Conservation (phyloP, 2,329 filamentous ascomycete species). For the Pseudohalonectria lignicola region DNA sequence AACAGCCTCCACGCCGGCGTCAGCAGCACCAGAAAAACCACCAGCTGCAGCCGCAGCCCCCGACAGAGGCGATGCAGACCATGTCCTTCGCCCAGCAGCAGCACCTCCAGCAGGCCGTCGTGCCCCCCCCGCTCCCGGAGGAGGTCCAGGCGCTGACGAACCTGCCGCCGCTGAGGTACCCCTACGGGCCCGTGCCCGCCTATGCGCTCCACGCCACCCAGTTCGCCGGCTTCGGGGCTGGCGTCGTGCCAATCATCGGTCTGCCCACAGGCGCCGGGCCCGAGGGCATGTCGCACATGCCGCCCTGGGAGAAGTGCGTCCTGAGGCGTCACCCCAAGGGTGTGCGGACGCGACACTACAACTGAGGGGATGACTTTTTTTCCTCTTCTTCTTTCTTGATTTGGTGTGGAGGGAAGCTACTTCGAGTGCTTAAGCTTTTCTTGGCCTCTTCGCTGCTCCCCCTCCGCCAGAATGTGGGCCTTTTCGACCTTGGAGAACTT, state of each 20-base stretch:
- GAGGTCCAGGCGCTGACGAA: background rate
- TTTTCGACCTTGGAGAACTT: too few relatives aligned
- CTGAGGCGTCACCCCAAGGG: constrained; percentile 1
- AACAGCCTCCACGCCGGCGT: background rate
- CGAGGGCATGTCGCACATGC: constrained; percentile 16
- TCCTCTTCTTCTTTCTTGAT: too few relatives aligned
- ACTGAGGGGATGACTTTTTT: too few relatives aligned
- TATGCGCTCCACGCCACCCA: background rate
- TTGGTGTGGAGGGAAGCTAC: too few relatives aligned
- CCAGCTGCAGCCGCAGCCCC: background rate
- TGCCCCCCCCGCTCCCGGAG: too few relatives aligned
- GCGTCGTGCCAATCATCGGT: constrained; percentile 16
- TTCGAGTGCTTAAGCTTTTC: too few relatives aligned
- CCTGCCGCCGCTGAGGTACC: background rate
- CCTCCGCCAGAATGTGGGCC: too few relatives aligned
- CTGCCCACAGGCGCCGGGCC: constrained; percentile 30
- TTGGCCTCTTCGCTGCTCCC: too few relatives aligned
- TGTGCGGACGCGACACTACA: background rate
- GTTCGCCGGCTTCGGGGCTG: background rate
- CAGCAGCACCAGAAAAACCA: background rate
- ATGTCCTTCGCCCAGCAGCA: too few relatives aligned
- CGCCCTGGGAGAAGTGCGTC: constrained; percentile 3
- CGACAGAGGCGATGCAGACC: too few relatives aligned
- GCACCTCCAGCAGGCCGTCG: background rate
- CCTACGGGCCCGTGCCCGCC: background rate